Conservation (phyloP, 768 basidiomycete genomes). For the Pulveroboletus ravenelii region DNA sequence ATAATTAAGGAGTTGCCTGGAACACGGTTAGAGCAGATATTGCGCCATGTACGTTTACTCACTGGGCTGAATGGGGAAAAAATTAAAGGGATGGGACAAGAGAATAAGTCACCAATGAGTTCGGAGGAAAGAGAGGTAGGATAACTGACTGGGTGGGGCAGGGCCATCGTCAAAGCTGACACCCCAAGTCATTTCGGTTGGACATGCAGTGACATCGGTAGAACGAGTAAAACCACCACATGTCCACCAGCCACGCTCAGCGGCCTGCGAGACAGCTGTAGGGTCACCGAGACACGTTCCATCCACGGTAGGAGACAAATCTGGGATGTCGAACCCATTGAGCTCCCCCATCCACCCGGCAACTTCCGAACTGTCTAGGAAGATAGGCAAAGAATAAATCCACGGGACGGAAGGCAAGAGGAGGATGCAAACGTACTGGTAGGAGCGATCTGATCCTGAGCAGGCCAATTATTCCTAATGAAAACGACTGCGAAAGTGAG, state of each 20-base stretch:
- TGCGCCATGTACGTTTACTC: constrained; percentile 14
- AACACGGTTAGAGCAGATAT: not conserved
- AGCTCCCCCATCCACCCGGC: constrained; percentile 72
- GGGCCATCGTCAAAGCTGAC: constrained; percentile 90
- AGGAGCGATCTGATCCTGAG: constrained; percentile 54
- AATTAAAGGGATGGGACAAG: not conserved
- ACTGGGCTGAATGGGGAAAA: constrained; percentile 45
- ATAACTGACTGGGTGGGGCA: constrained; percentile 64
- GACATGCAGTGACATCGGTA: constrained; percentile 63
- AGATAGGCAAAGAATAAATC: not conserved
- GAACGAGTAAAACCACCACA: constrained; percentile 66
- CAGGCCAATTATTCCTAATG: constrained; percentile 51
- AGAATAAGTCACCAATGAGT: constrained; percentile 4
- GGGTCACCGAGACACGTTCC: constrained; percentile 67
- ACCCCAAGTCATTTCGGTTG: constrained; percentile 70
- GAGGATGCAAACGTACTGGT: constrained; percentile 41
- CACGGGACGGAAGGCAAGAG: not conserved
- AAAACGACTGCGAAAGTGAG: constrained; percentile 39
- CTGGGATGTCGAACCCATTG: constrained; percentile 64
- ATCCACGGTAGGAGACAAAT: constrained; percentile 55
- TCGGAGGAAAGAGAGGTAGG: not conserved
- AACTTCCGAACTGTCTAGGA: constrained; percentile 44
- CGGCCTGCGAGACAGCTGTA: constrained; percentile 48
- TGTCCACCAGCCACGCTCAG: constrained; percentile 85
- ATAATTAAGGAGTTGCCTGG: constrained; percentile 66